phyloP scores from a whole-genome alignment of 2,329 filamentous ascomycete species.

The Colletotrichum cereale region DNA sequence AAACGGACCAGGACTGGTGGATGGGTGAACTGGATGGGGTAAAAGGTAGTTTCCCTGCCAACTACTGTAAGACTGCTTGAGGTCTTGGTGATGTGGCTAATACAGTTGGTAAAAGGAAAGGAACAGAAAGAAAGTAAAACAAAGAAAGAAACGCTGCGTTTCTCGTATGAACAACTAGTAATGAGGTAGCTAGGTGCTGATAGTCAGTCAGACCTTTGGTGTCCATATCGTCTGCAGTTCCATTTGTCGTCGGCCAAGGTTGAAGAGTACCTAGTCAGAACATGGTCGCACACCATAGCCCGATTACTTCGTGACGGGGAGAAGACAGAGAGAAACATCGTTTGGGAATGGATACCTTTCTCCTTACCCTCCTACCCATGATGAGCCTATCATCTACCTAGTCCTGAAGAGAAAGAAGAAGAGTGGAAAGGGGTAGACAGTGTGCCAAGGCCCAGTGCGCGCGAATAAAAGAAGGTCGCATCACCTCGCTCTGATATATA shows the following conservation, averaged over 20 bases:
- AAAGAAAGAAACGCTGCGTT: neutral
- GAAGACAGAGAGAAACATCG: no score
- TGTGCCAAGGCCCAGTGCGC: neutral
- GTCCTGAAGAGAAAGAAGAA: neutral
- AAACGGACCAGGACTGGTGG: slow-evolving; percentile 90
- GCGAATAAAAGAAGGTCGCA: neutral
- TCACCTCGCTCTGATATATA: neutral
- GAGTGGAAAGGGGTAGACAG: no score
- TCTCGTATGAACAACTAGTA: no score
- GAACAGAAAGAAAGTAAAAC: no score
- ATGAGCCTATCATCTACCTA: neutral
- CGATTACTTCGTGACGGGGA: no score
- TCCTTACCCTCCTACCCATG: no score
- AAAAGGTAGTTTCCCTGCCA: slow-evolving; percentile 83
- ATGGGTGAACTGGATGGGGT: slow-evolving; percentile 79
- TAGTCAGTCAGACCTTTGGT: neutral
- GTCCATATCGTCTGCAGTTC: neutral
- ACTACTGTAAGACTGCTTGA: slow-evolving; percentile 73
- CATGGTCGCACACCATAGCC: neutral
- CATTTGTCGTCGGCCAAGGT: neutral
- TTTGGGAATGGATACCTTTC: no score
- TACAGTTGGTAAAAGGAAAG: neutral
- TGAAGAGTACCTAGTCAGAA: neutral
- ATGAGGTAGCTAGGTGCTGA: neutral
- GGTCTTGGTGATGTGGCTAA: neutral